Evolutionary conservation across 2,329 filamentous ascomycete genomes (phyloP).

Genomic region (Macrophomina pseudophaseolina): DNA sequence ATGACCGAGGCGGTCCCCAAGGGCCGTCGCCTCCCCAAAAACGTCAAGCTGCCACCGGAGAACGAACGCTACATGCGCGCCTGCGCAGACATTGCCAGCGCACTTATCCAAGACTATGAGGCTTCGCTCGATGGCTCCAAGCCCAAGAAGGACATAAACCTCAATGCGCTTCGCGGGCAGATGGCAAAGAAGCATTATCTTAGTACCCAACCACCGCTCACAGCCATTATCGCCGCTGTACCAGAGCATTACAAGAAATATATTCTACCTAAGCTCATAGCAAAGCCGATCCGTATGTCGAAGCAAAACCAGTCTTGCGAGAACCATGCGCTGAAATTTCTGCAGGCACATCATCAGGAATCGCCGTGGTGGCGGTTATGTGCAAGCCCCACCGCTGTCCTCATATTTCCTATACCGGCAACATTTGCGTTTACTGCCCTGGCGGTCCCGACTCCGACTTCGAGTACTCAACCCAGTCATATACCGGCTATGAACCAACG

Average conservation of each 20-base stretch:
- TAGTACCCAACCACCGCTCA: constrained; percentile 85
- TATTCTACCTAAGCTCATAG: constrained; percentile 92
- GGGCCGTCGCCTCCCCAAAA: constrained; percentile 65
- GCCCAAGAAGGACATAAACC: constrained; percentile 84
- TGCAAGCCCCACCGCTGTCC: constrained; percentile 98
- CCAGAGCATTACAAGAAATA: constrained; percentile 99
- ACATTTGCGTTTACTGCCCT: constrained; percentile 98
- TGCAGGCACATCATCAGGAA: constrained; percentile 89
- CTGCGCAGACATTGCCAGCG: constrained; percentile 93
- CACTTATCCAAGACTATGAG: constrained; percentile 93
- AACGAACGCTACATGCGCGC: constrained; percentile 93
- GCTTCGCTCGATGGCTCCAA: constrained; percentile 73
- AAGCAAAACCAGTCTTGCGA: neutral
- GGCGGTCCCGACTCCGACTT: constrained; percentile 98
- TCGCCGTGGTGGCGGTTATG: constrained; percentile 98
- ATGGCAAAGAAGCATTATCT: constrained; percentile 92
- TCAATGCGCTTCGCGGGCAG: constrained; percentile 85
- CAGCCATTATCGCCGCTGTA: constrained; percentile 95
- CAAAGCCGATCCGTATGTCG: constrained; percentile 84
- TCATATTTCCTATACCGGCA: constrained; percentile 97
- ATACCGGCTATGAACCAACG: constrained; percentile 97
- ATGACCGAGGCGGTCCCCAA: constrained; percentile 56
- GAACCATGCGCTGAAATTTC: constrained; percentile 26
- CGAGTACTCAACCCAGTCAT: constrained; percentile 98
- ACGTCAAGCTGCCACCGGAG: constrained; percentile 80